Evolutionary conservation across 805 yeast species (phyloP).

Genomic region (Monosporozyma yasuniensis): DNA sequence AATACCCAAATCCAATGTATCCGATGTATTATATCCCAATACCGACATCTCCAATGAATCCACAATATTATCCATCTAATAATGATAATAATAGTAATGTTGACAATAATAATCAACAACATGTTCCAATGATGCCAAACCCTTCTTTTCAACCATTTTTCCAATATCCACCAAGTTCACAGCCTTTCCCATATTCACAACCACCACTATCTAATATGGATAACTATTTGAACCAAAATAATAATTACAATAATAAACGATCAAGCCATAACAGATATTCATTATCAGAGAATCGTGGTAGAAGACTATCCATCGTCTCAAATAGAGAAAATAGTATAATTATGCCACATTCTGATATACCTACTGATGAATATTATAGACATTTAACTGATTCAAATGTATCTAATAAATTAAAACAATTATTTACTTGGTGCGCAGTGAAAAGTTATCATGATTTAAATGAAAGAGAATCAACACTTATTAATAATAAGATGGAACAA

Average conservation of each 20-base stretch:
- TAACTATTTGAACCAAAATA: neutral
- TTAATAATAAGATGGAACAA: neutral
- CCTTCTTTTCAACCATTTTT: constrained; percentile 24
- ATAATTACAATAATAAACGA: neutral
- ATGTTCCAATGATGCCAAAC: neutral
- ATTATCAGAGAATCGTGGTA: constrained; percentile 22
- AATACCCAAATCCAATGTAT: neutral
- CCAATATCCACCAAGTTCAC: constrained; percentile 15
- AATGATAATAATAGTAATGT: neutral
- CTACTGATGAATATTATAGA: constrained; percentile 26
- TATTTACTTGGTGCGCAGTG: constrained; percentile 28
- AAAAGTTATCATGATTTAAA: constrained; percentile 18
- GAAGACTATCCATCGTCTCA: constrained; percentile 24
- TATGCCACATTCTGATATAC: constrained; percentile 28
- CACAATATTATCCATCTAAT: constrained; percentile 7
- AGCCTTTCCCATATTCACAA: constrained; percentile 14
- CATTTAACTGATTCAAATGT: constrained; percentile 25
- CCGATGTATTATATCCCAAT: constrained; percentile 13
- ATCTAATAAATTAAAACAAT: constrained; percentile 25
- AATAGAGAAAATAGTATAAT: constrained; percentile 19
- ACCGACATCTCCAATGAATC: constrained; percentile 10
- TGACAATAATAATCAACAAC: neutral
- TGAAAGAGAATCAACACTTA: constrained; percentile 1
- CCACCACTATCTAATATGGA: constrained; percentile 4
- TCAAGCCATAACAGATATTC: constrained; percentile 14